Conservation (phyloP, 805 yeast species). For the Wickerhamiella sorbophila region DNA sequence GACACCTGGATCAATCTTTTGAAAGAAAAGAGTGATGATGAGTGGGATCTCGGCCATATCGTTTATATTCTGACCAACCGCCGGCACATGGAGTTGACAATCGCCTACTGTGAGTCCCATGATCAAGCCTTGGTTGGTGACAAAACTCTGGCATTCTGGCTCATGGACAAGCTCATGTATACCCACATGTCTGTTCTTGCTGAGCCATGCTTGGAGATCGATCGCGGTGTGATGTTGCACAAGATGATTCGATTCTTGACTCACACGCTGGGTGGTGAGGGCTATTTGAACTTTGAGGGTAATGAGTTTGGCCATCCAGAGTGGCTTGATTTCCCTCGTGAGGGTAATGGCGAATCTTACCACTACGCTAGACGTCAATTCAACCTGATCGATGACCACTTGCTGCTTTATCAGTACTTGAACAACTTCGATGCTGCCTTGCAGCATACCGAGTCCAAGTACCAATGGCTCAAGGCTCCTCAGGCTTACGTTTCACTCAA, state of each 20-base stretch:
- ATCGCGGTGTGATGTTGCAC: slow-evolving; percentile 83
- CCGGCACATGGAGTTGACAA: slow-evolving; percentile 75
- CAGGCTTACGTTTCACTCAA: slow-evolving; percentile 79
- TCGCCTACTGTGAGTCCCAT: slow-evolving; percentile 87
- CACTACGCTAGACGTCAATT: slow-evolving; percentile 94
- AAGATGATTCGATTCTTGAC: slow-evolving; percentile 81
- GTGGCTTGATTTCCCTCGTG: slow-evolving; percentile 95
- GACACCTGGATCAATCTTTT: slow-evolving; percentile 97
- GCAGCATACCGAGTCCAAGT: slow-evolving; percentile 59
- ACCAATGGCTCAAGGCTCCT: slow-evolving; percentile 57
- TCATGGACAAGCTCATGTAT: slow-evolving; percentile 97
- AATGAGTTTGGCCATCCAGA: slow-evolving; percentile 98
- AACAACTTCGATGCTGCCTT: slow-evolving; percentile 74
- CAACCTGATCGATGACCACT: slow-evolving; percentile 65
- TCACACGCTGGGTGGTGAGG: slow-evolving; percentile 91
- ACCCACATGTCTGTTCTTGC: slow-evolving; percentile 78
- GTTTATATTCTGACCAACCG: slow-evolving; percentile 75
- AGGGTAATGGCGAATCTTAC: slow-evolving; percentile 72
- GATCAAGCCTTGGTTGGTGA: slow-evolving; percentile 98
- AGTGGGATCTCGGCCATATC: slow-evolving; percentile 79
- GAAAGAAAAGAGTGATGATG: slow-evolving; percentile 72
- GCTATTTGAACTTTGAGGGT: slow-evolving; percentile 90
- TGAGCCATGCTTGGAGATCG: slow-evolving; percentile 61
- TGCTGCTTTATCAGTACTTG: slow-evolving; percentile 64
- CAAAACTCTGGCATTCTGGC: slow-evolving; percentile 92